Evolutionary conservation across 306 rosid species (phyloP), one percentile per base, ranked within the genome.

Genomic region (Crotalaria pallida): DNA sequence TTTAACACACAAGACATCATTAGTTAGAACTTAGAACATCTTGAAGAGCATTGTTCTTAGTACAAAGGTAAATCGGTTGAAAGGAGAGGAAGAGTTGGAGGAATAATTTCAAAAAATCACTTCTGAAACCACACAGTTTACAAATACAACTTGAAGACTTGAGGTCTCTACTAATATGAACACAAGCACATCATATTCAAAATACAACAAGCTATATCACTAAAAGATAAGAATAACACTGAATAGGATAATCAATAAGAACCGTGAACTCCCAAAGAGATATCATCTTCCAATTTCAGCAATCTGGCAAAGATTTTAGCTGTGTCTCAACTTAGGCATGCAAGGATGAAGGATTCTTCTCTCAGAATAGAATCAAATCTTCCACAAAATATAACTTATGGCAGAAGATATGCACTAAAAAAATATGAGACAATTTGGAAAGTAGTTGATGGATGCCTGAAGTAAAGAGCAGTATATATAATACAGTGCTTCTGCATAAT

Each of bases 301-400:
- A 45, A 29, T 18, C 12, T 10, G 11, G 31, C 40, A 57, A 29
- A 33, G 65, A n/a, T n/a, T 65, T 33, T 13, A 40, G 23, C 48
- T 64, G 3, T 62, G 66, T 64, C 58, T 64, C 48, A 29, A 36
- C 64, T 48, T 33, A 21, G 52, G 6, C 76, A 58, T 49, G 36
- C 69, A 72, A 72, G 52, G 41, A 33, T 60, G 61, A 72, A 72
- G 52, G 41, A 33, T 60, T 50, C 53, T 31, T n/a, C 41, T 38
- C 62, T 69, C 74, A 18, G 40, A 36, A 51, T 2, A 36, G 33
- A 36, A 38, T 40, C 56, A 76, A 58, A 22, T 48, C 56, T 22
- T 48, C 34, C 69, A 34, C 3, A 15, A 58, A 44, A 56, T 43
- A 70, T 15, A 16, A 27, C 23, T 70, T 23, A 12, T 13, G 24